phyloP scores from a whole-genome alignment of 1,284 basidiomycete species.

The Malassezia slooffiae region DNA sequence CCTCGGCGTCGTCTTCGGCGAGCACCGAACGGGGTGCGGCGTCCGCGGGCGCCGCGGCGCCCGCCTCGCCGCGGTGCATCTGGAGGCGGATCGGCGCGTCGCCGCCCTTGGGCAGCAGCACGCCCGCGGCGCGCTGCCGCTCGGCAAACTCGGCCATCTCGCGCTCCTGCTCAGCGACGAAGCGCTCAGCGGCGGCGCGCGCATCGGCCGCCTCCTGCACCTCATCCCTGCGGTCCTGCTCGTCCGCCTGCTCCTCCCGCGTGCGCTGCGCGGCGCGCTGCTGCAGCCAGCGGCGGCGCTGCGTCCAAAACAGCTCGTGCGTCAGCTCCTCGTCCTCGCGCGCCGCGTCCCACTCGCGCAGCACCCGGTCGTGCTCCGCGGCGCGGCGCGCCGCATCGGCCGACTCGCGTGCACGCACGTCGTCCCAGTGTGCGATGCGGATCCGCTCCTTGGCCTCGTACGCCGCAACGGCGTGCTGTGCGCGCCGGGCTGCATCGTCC shows the following conservation, averaged over 20 bases:
- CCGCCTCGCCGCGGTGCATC: conserved; percentile 12
- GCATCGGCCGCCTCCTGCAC: conserved; percentile 20
- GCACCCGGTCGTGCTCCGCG: background rate
- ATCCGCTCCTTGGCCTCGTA: conserved; percentile 22
- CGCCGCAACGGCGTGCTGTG: background rate
- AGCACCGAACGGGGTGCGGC: conserved; percentile 9
- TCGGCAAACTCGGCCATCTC: conserved; percentile 34
- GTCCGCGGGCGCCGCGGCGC: conserved; percentile 1
- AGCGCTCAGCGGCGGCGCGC: conserved; percentile 28
- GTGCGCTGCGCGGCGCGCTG: conserved; percentile 18
- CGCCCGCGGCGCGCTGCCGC: conserved; percentile 30
- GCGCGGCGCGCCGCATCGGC: background rate
- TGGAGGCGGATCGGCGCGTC: conserved; percentile 36
- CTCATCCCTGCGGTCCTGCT: conserved; percentile 19
- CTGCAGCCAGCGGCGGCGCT: conserved; percentile 31
- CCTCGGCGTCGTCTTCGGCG: conserved; percentile 31
- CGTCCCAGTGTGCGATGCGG: conserved; percentile 32
- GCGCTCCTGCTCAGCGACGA: conserved; percentile 33
- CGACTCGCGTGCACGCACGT: background rate
- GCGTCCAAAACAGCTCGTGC: conserved; percentile 10
- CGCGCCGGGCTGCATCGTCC: background rate
- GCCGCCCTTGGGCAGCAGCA: conserved; percentile 22
- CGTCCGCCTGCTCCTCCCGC: conserved; percentile 30
- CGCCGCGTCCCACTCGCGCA: conserved; percentile 19
- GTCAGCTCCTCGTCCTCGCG: conserved; percentile 13